Evolutionary conservation across 768 basidiomycete species (phyloP).

Genomic region (Boletus reticulatus): DNA sequence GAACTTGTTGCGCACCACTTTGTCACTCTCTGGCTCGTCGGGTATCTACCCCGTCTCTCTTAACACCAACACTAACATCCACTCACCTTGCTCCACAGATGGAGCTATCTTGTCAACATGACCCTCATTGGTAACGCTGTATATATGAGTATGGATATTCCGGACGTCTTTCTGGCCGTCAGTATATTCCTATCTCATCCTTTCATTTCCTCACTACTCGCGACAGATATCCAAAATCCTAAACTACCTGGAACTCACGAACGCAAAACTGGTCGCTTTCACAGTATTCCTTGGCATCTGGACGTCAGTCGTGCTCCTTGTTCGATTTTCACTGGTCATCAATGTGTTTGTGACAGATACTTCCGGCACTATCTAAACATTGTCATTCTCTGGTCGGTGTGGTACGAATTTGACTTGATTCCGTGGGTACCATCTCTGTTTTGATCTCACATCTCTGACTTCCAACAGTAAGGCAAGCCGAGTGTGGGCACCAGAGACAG

Average conservation of each 20-base stretch:
- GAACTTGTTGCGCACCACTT: constrained; percentile 91
- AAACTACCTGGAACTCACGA: constrained; percentile 78
- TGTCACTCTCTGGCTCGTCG: constrained; percentile 92
- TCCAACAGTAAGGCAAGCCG: constrained; percentile 49
- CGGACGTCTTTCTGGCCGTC: constrained; percentile 85
- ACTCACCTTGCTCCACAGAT: constrained; percentile 41
- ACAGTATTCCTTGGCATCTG: constrained; percentile 49
- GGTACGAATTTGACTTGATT: constrained; percentile 69
- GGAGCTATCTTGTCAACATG: constrained; percentile 80
- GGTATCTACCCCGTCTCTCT: constrained; percentile 45
- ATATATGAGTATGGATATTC: constrained; percentile 96
- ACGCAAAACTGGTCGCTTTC: constrained; percentile 62
- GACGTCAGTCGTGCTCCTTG: constrained; percentile 51
- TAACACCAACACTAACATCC: not conserved
- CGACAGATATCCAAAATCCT: constrained; percentile 76
- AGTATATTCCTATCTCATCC: constrained; percentile 24
- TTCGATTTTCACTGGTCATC: not conserved
- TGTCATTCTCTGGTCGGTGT: constrained; percentile 83
- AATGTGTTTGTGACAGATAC: constrained; percentile 50
- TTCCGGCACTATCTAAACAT: constrained; percentile 93
- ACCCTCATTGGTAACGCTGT: constrained; percentile 90
- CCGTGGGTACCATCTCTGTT: constrained; percentile 52
- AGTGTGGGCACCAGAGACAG: constrained; percentile 57
- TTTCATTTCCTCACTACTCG: not conserved
- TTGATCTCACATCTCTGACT: not conserved